phyloP scores from a whole-genome alignment of 2,329 filamentous ascomycete genomes.

The Metarhizium sp. region DNA sequence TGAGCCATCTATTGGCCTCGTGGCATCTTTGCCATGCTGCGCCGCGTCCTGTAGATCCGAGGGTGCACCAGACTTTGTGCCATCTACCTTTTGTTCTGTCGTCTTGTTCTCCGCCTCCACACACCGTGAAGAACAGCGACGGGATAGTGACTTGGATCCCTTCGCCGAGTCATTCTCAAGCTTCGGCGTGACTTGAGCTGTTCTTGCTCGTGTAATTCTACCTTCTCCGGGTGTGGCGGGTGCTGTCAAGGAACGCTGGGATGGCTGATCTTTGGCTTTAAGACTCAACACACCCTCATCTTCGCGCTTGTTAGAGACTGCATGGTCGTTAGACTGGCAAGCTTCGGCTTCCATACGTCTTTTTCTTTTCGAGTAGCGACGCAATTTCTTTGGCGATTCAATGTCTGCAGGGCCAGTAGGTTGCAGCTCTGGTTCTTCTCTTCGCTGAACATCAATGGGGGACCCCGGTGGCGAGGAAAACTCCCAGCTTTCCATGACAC shows the following conservation, averaged over 20 bases:
- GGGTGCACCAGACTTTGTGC: neutral
- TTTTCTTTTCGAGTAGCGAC: slow-evolving; percentile 9
- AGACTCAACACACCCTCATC: slow-evolving; percentile 3
- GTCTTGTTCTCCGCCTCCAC: neutral
- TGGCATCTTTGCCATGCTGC: neutral
- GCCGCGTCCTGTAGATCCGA: neutral
- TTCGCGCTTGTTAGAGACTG: neutral
- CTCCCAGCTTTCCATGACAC: slow-evolving; percentile 34
- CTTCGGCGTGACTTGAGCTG: neutral
- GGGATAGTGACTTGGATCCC: neutral
- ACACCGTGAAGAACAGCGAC: slow-evolving; percentile 2
- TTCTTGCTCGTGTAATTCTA: slow-evolving; percentile 3
- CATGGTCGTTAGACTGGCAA: neutral
- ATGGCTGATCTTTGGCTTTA: neutral
- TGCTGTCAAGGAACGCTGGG: neutral
- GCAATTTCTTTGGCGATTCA: slow-evolving; percentile 9
- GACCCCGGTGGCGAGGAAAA: slow-evolving; percentile 51
- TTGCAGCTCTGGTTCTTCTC: slow-evolving; percentile 8
- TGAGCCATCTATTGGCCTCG: neutral
- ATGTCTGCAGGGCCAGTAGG: slow-evolving; percentile 7
- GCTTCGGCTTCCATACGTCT: slow-evolving; percentile 1
- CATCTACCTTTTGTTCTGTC: slow-evolving; percentile 5
- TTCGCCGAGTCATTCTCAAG: neutral
- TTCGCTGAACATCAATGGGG: slow-evolving; percentile 28
- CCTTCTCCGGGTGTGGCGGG: neutral